Conservation (phyloP, 2,329 filamentous ascomycete genomes). For the Diaporthe amygdali region DNA sequence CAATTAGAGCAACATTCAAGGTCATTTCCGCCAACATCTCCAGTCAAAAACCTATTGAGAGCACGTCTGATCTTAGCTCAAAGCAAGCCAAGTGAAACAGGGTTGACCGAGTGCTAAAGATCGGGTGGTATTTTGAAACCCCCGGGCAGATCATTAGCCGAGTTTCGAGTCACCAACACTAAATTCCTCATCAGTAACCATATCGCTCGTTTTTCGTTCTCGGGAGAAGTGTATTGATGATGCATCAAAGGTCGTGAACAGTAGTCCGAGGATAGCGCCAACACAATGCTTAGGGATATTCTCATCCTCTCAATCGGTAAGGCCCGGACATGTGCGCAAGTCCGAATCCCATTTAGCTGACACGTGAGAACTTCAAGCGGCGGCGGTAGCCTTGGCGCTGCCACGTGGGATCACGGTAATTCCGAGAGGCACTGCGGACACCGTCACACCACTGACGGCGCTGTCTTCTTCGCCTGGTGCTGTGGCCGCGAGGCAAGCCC, state of each 20-base stretch:
- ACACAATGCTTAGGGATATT: slow-evolving; percentile 2
- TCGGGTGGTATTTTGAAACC: neutral
- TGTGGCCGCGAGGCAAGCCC: neutral
- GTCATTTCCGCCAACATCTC: neutral
- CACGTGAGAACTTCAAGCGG: neutral
- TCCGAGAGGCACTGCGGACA: neutral
- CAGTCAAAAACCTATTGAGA: neutral
- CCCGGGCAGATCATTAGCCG: neutral
- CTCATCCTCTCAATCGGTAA: slow-evolving; percentile 7
- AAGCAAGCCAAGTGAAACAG: neutral
- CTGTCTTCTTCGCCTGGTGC: neutral
- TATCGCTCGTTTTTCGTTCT: neutral
- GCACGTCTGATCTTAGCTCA: neutral
- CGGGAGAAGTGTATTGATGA: neutral
- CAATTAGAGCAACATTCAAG: neutral
- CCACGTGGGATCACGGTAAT: slow-evolving; percentile 11
- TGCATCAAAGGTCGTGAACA: neutral
- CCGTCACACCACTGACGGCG: slow-evolving; percentile 1
- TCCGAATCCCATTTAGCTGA: neutral
- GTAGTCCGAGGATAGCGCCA: neutral
- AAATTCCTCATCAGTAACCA: neutral
- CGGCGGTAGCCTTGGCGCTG: slow-evolving; percentile 3
- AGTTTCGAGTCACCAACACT: neutral
- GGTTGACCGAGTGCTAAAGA: neutral
- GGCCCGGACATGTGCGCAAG: neutral